These are phyloP conservation scores for Teratosphaeria zuluensis DNA, from an alignment of 2,329 filamentous ascomycete species.

Conservation along the genomic window DNA sequence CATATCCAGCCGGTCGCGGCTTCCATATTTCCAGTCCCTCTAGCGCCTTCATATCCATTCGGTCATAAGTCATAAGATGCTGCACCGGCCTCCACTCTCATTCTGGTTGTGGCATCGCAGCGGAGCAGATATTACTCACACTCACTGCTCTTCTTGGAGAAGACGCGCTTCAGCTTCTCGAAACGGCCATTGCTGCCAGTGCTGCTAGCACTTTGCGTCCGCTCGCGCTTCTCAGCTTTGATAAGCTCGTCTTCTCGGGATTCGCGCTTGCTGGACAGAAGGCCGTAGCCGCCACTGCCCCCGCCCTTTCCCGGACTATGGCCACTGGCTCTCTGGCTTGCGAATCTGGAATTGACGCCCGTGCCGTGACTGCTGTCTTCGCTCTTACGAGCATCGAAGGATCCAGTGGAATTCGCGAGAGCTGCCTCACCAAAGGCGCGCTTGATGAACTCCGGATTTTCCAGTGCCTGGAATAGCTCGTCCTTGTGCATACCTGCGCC, in stretches of 20 bases:
- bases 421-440: constrained; percentile 6
- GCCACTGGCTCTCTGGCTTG: not conserved
- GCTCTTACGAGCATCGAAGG: not conserved
- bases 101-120: not conserved
- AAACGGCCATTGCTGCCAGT: constrained; percentile 1
- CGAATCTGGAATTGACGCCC: not conserved
- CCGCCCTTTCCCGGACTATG: not conserved
- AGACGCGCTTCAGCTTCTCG: constrained; percentile 5
- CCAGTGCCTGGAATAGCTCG: constrained; percentile 5
- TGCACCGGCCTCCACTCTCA: not conserved
- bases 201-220: constrained; percentile 7
- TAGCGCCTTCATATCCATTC: not conserved
- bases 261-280: not conserved
- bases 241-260: not conserved
- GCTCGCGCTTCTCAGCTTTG: constrained; percentile 7
- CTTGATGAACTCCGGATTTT: constrained; percentile 4
- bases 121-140: not conserved
- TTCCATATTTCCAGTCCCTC: not conserved
- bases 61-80: not conserved
- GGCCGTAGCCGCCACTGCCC: not conserved
- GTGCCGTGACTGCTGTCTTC: not conserved
- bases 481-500: constrained; percentile 6
- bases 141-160: constrained; percentile 7
- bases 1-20: not conserved
- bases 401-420: not conserved